phyloP scores from a whole-genome alignment of 2,329 filamentous ascomycete genomes.

The Aspergillus arachidicola region DNA sequence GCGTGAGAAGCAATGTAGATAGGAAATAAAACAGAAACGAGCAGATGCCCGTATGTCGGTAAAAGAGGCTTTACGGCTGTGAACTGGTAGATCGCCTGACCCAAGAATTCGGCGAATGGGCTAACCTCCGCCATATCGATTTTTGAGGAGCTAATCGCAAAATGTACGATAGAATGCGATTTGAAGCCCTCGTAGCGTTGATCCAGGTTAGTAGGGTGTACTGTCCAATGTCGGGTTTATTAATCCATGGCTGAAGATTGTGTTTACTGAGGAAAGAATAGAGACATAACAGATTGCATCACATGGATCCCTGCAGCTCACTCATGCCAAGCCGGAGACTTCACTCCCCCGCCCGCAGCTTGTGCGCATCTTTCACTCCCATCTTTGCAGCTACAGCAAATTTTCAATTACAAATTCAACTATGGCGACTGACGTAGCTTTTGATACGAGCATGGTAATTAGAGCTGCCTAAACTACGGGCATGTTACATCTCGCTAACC shows the following conservation, averaged over 20 bases:
- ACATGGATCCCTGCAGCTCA: slow-evolving; percentile 7
- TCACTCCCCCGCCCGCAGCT: slow-evolving; percentile 16
- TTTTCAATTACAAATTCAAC: slow-evolving; percentile 10
- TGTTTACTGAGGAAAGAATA: slow-evolving; percentile 10
- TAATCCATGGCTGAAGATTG: slow-evolving; percentile 12
- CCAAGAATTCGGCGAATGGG: slow-evolving; percentile 42
- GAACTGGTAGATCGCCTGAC: slow-evolving; percentile 49
- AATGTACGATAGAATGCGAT: neutral
- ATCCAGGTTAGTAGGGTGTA: neutral
- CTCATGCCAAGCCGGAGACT: slow-evolving; percentile 25
- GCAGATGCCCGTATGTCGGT: slow-evolving; percentile 62
- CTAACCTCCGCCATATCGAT: slow-evolving; percentile 37
- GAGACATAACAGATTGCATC: slow-evolving; percentile 8
- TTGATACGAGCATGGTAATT: slow-evolving; percentile 83
- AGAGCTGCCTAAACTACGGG: neutral
- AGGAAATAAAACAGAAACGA: slow-evolving; percentile 73
- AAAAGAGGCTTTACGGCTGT: slow-evolving; percentile 48
- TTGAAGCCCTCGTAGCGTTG: neutral
- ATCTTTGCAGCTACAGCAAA: neutral
- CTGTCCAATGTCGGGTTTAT: neutral
- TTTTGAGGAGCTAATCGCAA: neutral
- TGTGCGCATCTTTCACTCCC: neutral
- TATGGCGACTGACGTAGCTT: slow-evolving; percentile 77
- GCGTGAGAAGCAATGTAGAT: slow-evolving; percentile 85
- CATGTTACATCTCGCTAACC: slow-evolving; percentile 18